Conservation (phyloP, 2,329 filamentous ascomycete species). For the Aspergillus niger region DNA sequence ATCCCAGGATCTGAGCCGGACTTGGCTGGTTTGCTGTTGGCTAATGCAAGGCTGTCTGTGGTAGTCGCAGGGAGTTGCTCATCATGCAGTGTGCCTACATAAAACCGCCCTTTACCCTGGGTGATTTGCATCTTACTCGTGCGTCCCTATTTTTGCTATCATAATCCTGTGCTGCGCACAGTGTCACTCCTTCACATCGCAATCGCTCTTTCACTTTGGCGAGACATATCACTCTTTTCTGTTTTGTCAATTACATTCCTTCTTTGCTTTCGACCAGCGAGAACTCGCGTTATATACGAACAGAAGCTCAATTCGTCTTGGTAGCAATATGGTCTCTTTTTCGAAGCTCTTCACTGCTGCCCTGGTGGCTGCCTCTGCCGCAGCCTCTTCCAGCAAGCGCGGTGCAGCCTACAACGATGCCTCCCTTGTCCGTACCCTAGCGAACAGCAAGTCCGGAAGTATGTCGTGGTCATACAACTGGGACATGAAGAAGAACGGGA, state of each 20-base stretch:
- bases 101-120: background rate
- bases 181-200: background rate
- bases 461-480: constrained; percentile 9
- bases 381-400: background rate
- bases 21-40: background rate
- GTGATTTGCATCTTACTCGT: background rate
- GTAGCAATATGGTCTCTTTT: background rate
- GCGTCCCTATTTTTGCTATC: background rate
- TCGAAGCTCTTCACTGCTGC: background rate
- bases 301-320: background rate
- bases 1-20: background rate
- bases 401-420: constrained; percentile 7
- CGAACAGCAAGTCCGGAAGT: background rate
- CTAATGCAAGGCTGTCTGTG: background rate
- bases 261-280: background rate
- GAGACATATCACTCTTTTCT: background rate
- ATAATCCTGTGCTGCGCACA: constrained; percentile 1
- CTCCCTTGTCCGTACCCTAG: background rate
- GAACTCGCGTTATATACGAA: background rate
- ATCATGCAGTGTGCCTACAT: background rate
- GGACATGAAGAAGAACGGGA: background rate
- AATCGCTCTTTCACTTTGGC: background rate
- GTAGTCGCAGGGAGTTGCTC: background rate
- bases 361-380: background rate
- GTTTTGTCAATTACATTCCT: background rate